Conservation (phyloP, 495 filamentous ascomycete species). For the Articulospora tetracladia region DNA sequence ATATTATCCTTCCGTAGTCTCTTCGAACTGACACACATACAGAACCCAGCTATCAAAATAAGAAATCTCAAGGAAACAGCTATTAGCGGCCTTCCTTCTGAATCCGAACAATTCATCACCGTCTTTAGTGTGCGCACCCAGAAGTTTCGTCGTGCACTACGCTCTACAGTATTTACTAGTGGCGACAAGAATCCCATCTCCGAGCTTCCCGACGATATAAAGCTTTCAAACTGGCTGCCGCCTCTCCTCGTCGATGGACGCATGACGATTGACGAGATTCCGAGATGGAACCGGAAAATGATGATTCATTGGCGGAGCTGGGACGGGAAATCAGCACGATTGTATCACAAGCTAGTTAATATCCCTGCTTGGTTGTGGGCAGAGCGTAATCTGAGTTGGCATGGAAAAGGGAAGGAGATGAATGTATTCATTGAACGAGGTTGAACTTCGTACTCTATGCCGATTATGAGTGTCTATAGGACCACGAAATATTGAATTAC, state of each 20-base stretch:
- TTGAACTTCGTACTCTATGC: neutral
- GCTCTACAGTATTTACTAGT: neutral
- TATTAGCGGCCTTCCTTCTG: neutral
- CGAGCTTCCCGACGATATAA: neutral
- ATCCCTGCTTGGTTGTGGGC: neutral
- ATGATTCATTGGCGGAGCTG: neutral
- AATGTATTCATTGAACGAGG: neutral
- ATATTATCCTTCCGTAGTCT: neutral
- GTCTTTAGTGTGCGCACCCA: neutral
- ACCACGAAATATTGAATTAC: too few relatives aligned
- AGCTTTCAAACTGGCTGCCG: neutral
- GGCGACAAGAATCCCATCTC: neutral
- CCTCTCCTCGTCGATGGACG: conserved; percentile 5
- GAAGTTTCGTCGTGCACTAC: neutral
- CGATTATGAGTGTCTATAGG: too few relatives aligned
- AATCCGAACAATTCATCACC: neutral
- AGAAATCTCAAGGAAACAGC: neutral
- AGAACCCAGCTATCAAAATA: neutral
- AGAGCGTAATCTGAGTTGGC: neutral
- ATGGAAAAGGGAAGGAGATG: neutral
- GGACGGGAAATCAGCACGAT: neutral
- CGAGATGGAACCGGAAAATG: neutral
- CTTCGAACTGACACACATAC: neutral
- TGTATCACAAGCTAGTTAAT: neutral
- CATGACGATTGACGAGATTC: conserved; percentile 1